Evolutionary conservation across 768 basidiomycete genomes (phyloP).

Genomic region (Symmetrospora coprosmae): DNA sequence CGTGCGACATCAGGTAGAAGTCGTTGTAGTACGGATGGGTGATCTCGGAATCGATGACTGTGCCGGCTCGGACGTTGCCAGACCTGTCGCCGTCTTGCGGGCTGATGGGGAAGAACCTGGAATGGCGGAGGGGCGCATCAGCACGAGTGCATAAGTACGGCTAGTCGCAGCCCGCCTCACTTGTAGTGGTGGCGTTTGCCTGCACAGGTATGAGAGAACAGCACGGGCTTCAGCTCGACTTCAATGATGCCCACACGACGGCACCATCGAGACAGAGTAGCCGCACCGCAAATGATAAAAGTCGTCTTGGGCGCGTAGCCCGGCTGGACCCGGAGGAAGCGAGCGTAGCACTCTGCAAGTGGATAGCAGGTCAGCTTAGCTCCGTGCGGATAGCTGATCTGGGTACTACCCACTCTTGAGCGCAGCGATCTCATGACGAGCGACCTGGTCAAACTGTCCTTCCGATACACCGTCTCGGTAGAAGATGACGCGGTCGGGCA

Average conservation of each 20-base stretch:
- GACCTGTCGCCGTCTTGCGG: slow-evolving; percentile 7
- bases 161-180: neutral
- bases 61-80: slow-evolving; percentile 19
- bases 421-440: slow-evolving; percentile 13
- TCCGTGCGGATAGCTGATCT: neutral
- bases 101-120: neutral
- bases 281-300: neutral
- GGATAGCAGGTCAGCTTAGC: neutral
- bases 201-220: neutral
- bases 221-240: neutral
- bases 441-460: slow-evolving; percentile 21
- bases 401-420: slow-evolving; percentile 8
- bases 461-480: slow-evolving; percentile 21
- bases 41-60: slow-evolving; percentile 20
- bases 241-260: neutral
- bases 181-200: slow-evolving; percentile 19
- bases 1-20: slow-evolving; percentile 23
- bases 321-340: neutral
- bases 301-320: slow-evolving; percentile 1
- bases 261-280: neutral
- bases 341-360: too few relatives aligned
- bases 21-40: slow-evolving; percentile 3
- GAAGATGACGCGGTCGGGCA: slow-evolving; percentile 20
- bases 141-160: neutral
- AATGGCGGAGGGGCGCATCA: neutral